Percentiles rank a stretch among this genome's conserved stretches.
These are phyloP conservation scores for Coemansia sp. DNA, from an alignment of 192 early-diverging fungal species.

Conservation along the genomic window DNA sequence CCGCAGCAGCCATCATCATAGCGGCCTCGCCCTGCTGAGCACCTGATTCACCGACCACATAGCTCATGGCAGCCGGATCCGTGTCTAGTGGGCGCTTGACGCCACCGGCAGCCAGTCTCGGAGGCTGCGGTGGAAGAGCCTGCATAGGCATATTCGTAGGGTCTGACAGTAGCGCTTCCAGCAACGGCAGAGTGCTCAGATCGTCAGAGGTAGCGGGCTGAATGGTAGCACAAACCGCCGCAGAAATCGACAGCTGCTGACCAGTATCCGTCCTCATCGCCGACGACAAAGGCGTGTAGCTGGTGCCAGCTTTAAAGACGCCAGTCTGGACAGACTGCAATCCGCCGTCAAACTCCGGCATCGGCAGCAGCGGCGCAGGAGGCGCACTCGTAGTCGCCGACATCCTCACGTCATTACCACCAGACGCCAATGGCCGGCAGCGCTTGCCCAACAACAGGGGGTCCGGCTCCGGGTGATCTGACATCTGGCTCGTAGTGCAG, in stretches of 20 bases:
- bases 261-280: not conserved
- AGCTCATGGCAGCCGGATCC: not conserved
- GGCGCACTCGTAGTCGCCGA: not conserved
- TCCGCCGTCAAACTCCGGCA: not conserved
- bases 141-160: slow-evolving; percentile 24
- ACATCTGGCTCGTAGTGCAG: slow-evolving; percentile 13
- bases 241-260: not conserved
- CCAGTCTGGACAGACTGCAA: not conserved
- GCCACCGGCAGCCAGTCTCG: not conserved
- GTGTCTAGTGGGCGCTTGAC: not conserved
- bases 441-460: not conserved
- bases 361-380: not conserved
- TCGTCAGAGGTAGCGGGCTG: slow-evolving; percentile 17
- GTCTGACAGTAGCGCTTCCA: slow-evolving; percentile 46
- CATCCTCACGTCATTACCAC: not conserved
- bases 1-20: not conserved
- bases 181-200: slow-evolving; percentile 33
- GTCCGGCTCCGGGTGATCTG: not conserved
- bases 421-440: not conserved
- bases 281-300: not conserved
- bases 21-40: not conserved
- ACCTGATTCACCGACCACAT: not conserved
- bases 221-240: slow-evolving; percentile 3
- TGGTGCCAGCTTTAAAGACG: not conserved
- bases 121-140: not conserved